These are phyloP conservation scores for Neofusicoccum kwambonambiense DNA, from an alignment of 2,329 filamentous ascomycete species.

Conservation along the genomic window DNA sequence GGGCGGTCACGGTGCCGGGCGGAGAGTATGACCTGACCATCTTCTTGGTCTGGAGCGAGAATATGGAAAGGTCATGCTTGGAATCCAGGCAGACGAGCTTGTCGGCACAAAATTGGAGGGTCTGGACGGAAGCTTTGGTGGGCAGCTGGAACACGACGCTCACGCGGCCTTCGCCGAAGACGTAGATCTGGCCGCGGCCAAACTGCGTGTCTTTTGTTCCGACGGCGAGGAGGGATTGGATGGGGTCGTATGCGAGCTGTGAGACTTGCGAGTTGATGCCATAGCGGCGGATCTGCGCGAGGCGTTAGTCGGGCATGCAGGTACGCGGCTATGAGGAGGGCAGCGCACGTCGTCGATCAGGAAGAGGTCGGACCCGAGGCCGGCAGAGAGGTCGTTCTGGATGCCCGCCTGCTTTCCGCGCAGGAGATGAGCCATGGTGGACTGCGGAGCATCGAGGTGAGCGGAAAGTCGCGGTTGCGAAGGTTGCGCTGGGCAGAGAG, in stretches of 20 bases:
- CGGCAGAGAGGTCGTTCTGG: conserved; percentile 83
- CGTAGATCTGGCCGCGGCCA: conserved; percentile 81
- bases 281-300: conserved; percentile 62
- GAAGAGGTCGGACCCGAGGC: conserved; percentile 75
- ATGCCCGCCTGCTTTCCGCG: conserved; percentile 92
- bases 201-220: conserved; percentile 86
- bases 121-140: conserved; percentile 70
- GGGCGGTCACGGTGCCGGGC: conserved; percentile 69
- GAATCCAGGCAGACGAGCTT: conserved; percentile 81
- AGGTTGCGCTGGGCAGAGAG: neutral
- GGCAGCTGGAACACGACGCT: conserved; percentile 70
- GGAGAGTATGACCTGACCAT: conserved; percentile 70
- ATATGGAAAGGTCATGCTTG: conserved; percentile 82
- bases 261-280: conserved; percentile 69
- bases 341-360: conserved; percentile 70
- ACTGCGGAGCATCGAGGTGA: neutral
- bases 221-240: conserved; percentile 89
- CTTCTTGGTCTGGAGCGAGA: conserved; percentile 70
- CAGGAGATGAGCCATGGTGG: conserved; percentile 78
- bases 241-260: conserved; percentile 84
- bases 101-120: conserved; percentile 80
- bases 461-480: conserved; percentile 5
- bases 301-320: conserved; percentile 22
- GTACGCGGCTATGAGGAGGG: conserved; percentile 25
- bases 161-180: conserved; percentile 81